phyloP scores from a whole-genome alignment of 140 eudicot genomes.

The Senecio squalidus region DNA sequence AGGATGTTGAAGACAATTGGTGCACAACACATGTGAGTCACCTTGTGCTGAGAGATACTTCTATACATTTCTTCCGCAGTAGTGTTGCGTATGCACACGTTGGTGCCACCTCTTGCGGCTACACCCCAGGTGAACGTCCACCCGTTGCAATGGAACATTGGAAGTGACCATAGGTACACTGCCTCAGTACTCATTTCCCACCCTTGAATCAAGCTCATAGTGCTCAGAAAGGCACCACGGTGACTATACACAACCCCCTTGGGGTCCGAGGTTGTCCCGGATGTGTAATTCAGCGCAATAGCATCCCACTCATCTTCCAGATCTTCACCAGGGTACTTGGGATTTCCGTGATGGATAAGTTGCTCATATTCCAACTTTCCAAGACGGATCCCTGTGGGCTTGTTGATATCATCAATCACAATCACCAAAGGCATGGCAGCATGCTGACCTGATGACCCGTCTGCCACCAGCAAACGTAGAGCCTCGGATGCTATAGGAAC shows the following conservation, averaged over 20 bases:
- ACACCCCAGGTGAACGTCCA: conserved; percentile 96
- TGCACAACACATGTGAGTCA: conserved; percentile 93
- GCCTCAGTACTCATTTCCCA: conserved; percentile 86
- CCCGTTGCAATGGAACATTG: conserved; percentile 93
- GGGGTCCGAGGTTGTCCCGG: conserved; percentile 82
- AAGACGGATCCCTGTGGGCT: conserved; percentile 55
- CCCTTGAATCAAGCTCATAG: conserved; percentile 70
- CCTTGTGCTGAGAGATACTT: conserved; percentile 44
- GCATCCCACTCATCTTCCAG: conserved; percentile 79
- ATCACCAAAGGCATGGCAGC: conserved; percentile 43
- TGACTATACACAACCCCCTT: conserved; percentile 89
- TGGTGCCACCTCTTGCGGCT: conserved; percentile 87
- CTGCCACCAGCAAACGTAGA: conserved; percentile 26
- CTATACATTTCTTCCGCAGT: conserved; percentile 55
- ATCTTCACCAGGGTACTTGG: conserved; percentile 31
- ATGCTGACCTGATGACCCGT: not conserved
- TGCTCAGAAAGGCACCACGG: conserved; percentile 83
- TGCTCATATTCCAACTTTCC: conserved; percentile 68
- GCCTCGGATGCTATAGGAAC: conserved; percentile 42
- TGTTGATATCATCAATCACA: conserved; percentile 51
- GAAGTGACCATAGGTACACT: conserved; percentile 83
- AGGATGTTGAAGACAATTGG: conserved; percentile 68
- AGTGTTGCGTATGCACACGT: conserved; percentile 75
- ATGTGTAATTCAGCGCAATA: conserved; percentile 67
- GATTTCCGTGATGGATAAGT: conserved; percentile 40